Conservation (phyloP, 768 basidiomycete genomes). For the Boletus pseudo-olivaceus region DNA sequence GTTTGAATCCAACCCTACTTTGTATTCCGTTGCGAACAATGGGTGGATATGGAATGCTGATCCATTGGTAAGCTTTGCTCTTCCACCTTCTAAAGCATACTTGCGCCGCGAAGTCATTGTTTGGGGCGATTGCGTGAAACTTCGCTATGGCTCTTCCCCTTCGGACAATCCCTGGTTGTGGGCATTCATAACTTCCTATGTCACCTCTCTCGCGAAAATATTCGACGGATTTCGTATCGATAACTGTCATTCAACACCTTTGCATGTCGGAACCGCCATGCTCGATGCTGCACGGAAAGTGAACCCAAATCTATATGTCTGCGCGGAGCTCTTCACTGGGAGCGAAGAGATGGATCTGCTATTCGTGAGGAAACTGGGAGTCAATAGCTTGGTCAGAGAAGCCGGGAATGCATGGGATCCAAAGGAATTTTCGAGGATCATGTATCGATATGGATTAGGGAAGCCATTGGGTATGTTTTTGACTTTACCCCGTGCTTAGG, state of each 20-base stretch:
- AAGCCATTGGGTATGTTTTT: constrained; percentile 78
- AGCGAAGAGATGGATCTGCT: constrained; percentile 89
- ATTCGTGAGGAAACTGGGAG: constrained; percentile 88
- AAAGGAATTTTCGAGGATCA: constrained; percentile 83
- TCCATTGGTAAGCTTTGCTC: constrained; percentile 91
- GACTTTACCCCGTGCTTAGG: not conserved
- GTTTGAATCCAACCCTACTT: constrained; percentile 45
- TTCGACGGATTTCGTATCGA: constrained; percentile 98
- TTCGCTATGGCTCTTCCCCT: constrained; percentile 83
- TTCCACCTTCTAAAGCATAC: constrained; percentile 89
- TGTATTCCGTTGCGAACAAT: constrained; percentile 90
- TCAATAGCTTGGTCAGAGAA: constrained; percentile 93
- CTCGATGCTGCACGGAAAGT: constrained; percentile 86
- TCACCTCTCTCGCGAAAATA: constrained; percentile 68
- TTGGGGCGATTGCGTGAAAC: constrained; percentile 98
- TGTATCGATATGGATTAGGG: constrained; percentile 87
- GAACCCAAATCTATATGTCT: constrained; percentile 93
- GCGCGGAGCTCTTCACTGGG: constrained; percentile 96
- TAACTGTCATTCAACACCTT: constrained; percentile 96
- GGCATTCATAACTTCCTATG: constrained; percentile 86
- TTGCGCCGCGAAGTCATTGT: constrained; percentile 94
- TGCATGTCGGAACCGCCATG: constrained; percentile 93
- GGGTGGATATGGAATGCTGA: constrained; percentile 99
- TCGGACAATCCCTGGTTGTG: constrained; percentile 92
- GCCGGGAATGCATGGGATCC: constrained; percentile 89